Base-by-base conservation (phyloP, 1,284 basidiomycete genomes). In the Cryptococcus sp. region DNA sequence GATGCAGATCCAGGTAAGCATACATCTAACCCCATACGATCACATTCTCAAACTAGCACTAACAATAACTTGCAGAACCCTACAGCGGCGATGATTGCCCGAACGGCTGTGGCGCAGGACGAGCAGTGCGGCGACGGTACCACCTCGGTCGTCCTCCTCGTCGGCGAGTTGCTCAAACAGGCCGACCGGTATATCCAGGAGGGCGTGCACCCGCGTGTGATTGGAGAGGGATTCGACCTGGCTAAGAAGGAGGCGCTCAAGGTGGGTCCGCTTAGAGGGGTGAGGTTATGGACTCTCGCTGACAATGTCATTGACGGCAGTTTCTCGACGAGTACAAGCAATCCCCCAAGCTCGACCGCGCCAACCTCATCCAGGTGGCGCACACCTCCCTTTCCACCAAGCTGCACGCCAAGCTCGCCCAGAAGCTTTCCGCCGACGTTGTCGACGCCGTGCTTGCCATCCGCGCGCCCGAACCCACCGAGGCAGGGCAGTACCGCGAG, bases 101-200 rank as follows among this genome's bases (percentile, higher is more conserved):
- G 94, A 56, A 98, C 95, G 42, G 95, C 95, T 36, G 94, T 98
- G 16, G 95, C 95, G 1, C 95, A 98, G 78, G 95, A 98, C 71
- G 96, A 98, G 77, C 94, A 98, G 82, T 94, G 95, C 53, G 96
- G 96, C 59, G 96, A 99, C 78, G 96, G 96, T 50, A 98, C 96
- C 40, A 98, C 96, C 24, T 94, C 90, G 23, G 95, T 98, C 28
- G 96, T 99, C 13, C 82, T 99, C 24, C 83, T 99, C 42, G 96
- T 98, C 55, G 96, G 96, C 65, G 96, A 99, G 79, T 81, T 98
- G 59, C 81, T 99, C 70, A 97, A 96, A 79, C 96, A 98, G 80
- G 91, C 95, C 50, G 93, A 98, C 83, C 86, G 96, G 53, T 98
- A 89, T 81, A 98, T 91, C 67, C 91, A 91, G 53, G 96, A 99